phyloP scores from a whole-genome alignment of 371 early-diverging fungal genomes.

The Mycotypha africana region DNA sequence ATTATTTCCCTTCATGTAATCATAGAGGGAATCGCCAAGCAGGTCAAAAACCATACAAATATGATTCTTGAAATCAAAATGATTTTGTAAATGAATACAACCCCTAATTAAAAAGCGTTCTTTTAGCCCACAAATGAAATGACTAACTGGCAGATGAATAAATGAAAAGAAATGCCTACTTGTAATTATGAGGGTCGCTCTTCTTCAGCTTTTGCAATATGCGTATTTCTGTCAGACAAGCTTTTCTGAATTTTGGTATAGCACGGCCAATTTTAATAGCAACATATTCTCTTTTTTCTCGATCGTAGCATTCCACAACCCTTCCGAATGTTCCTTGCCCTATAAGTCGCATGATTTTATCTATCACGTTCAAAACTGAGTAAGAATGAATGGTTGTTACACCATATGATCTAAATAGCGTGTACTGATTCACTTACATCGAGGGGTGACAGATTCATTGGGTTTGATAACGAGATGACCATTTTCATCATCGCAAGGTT shows the following conservation, averaged over 20 bases:
- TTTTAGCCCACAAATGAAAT: no score
- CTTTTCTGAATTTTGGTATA: constrained; percentile 92
- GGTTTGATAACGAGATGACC: constrained; percentile 84
- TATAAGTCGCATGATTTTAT: constrained; percentile 74
- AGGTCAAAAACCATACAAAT: constrained; percentile 97
- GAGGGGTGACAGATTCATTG: constrained; percentile 64
- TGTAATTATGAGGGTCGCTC: constrained; percentile 66
- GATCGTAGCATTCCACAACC: constrained; percentile 87
- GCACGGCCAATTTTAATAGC: constrained; percentile 91
- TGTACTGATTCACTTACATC: constrained; percentile 51
- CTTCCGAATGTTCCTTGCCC: constrained; percentile 98
- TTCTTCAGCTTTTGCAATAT: constrained; percentile 76
- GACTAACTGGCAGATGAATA: no score
- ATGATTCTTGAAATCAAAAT: constrained; percentile 86
- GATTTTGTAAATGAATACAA: constrained; percentile 74
- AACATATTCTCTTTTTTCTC: constrained; percentile 44
- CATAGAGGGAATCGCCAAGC: constrained; percentile 83
- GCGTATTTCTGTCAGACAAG: constrained; percentile 83
- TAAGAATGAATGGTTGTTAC: neutral
- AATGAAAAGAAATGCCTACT: no score
- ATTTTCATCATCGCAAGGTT: constrained; percentile 87
- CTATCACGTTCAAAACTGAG: no score
- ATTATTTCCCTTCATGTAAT: constrained; percentile 87
- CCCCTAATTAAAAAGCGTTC: no score
- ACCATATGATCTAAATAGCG: neutral